These are phyloP conservation scores for Piloderma croceum DNA, from an alignment of 768 basidiomycete species.

Conservation along the genomic window DNA sequence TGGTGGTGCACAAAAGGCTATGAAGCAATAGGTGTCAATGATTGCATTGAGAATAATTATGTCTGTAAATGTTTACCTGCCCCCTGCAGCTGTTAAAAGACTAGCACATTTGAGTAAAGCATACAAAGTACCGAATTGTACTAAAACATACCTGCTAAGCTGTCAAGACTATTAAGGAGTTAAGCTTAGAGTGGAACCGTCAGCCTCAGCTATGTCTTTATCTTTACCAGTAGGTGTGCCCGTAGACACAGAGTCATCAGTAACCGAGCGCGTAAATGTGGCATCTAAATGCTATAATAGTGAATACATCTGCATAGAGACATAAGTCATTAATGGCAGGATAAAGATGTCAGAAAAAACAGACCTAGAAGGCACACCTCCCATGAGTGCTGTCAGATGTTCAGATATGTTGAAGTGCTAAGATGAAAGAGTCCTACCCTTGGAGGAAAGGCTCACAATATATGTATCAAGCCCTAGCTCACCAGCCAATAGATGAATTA, in stretches of 20 bases:
- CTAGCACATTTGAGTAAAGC: too few species aligned
- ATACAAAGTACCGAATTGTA: too few species aligned
- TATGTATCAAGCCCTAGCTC: constrained; percentile 88
- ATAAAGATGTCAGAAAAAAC: constrained; percentile 2
- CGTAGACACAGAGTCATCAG: constrained; percentile 75
- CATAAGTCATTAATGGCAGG: constrained; percentile 5
- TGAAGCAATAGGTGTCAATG: too few species aligned
- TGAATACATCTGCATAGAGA: constrained; percentile 79
- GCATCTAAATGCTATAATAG: constrained; percentile 93
- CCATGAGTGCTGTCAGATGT: constrained; percentile 83
- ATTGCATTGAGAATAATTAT: too few species aligned
- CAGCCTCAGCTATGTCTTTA: too few species aligned
- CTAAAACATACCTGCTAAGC: too few species aligned
- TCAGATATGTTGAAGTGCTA: constrained; percentile 69
- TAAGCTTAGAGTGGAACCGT: constrained; percentile 79
- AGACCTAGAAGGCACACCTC: constrained; percentile 78
- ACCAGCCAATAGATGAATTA: constrained; percentile 80
- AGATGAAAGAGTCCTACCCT: constrained; percentile 46
- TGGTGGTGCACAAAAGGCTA: too few species aligned
- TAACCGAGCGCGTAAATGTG: constrained; percentile 83
- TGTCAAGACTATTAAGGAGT: constrained; percentile 83
- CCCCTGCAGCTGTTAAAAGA: too few species aligned
- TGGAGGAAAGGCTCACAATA: constrained; percentile 81
- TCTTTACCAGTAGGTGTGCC: constrained; percentile 69
- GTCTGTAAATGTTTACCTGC: too few species aligned